phyloP scores from a whole-genome alignment of 192 early-diverging fungal genomes.

The Coemansia sp. region DNA sequence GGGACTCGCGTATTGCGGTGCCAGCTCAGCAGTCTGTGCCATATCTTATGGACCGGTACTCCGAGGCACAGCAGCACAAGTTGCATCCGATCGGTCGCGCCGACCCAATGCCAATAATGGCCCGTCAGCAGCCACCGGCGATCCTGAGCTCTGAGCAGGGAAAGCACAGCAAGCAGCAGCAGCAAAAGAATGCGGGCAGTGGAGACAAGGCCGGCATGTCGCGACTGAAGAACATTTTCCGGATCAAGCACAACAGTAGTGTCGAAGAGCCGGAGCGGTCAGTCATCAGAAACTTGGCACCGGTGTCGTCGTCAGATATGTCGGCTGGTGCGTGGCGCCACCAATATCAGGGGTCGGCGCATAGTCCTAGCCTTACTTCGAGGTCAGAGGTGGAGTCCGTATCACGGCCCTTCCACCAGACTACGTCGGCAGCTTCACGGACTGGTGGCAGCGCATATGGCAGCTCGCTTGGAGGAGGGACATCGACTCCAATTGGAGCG shows the following conservation, averaged over 20 bases:
- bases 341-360: conserved; percentile 8
- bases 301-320: conserved; percentile 1
- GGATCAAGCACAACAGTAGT: conserved; percentile 29
- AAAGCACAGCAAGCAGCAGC: conserved; percentile 14
- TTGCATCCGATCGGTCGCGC: conserved; percentile 27
- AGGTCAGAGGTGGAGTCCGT: conserved; percentile 4
- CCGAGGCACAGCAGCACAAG: conserved; percentile 43
- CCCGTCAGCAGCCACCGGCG: conserved; percentile 10
- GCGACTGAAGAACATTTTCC: conserved; percentile 52
- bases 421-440: not conserved
- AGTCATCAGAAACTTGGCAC: not conserved
- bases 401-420: conserved; percentile 3
- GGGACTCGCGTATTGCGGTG: not conserved
- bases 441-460: conserved; percentile 7
- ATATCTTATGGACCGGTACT: conserved; percentile 12
- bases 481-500: conserved; percentile 2
- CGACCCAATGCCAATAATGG: conserved; percentile 19
- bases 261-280: conserved; percentile 8
- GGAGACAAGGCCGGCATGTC: conserved; percentile 50
- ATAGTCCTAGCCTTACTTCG: conserved; percentile 16
- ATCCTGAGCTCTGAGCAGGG: conserved; percentile 4
- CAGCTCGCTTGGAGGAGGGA: not conserved
- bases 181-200: conserved; percentile 10
- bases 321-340: not conserved
- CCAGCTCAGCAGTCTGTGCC: conserved; percentile 1